A percentile compares a stretch with the other conserved stretches of the same genome.
phyloP scores from a whole-genome alignment of 2,329 filamentous ascomycete species.

The Epicoccum sorghinum region DNA sequence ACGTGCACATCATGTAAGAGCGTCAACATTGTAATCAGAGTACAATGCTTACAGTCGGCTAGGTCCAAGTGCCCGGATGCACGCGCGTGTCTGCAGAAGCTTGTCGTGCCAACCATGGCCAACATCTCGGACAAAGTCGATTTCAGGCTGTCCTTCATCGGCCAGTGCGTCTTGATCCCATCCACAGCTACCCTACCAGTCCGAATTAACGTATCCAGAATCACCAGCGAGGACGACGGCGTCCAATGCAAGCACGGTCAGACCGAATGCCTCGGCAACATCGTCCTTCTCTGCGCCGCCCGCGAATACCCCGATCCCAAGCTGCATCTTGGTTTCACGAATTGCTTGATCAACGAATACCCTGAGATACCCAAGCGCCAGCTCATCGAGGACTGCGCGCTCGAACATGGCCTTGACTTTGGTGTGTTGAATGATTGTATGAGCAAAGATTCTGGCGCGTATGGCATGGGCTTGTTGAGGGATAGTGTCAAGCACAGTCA shows the following conservation, averaged over 20 bases:
- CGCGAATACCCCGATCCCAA: conserved; percentile 84
- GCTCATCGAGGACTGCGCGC: conserved; percentile 84
- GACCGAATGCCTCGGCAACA: conserved; percentile 90
- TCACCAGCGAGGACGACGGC: conserved; percentile 76
- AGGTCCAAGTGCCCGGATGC: conserved; percentile 87
- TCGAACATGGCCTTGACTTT: conserved; percentile 90
- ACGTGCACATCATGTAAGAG: conserved; percentile 84
- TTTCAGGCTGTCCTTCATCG: conserved; percentile 90
- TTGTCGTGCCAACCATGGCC: conserved; percentile 88
- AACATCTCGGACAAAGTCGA: conserved; percentile 81
- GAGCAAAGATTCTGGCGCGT: conserved; percentile 74
- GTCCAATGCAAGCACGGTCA: conserved; percentile 90
- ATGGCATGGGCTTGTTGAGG: conserved; percentile 70
- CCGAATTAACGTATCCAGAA: conserved; percentile 45
- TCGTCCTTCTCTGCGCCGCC: conserved; percentile 89
- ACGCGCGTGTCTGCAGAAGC: conserved; percentile 75
- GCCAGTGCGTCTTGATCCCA: conserved; percentile 61
- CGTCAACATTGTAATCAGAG: no score
- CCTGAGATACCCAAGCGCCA: conserved; percentile 74
- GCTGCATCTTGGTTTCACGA: conserved; percentile 88
- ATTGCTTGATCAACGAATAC: conserved; percentile 84
- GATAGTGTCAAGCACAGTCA: conserved; percentile 69
- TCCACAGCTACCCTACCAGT: background rate
- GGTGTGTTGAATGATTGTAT: conserved; percentile 81
- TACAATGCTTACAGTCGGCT: background rate